Evolutionary conservation across 164 flowering plant species (phyloP).

Genomic region (Liriodendron chinense): DNA sequence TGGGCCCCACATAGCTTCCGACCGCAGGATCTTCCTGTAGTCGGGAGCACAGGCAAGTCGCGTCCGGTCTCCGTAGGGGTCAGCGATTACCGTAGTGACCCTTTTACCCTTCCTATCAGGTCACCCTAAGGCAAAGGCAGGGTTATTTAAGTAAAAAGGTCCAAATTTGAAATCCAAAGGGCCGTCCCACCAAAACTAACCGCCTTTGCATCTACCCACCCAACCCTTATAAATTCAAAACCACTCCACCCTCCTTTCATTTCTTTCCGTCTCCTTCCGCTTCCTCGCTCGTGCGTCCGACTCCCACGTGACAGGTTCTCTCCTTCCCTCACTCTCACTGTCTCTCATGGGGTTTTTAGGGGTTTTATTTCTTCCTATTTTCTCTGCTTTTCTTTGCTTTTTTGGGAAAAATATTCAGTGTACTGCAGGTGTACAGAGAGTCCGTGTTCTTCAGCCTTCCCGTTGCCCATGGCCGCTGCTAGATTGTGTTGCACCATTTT

Average conservation of each 20-base stretch:
- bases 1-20: too few species aligned
- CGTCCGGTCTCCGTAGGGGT: too few species aligned
- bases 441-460: not conserved
- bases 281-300: not conserved
- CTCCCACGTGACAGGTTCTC: not conserved
- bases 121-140: not conserved
- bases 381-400: not conserved
- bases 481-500: not conserved
- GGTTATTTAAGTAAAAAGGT: not conserved
- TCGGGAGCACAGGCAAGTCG: too few species aligned
- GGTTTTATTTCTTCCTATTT: not conserved
- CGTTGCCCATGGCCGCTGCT: not conserved
- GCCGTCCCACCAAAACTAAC: conserved; percentile 2
- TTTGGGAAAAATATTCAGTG: not conserved
- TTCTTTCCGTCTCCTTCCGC: not conserved
- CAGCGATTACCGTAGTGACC: not conserved
- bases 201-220: not conserved
- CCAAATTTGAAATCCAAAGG: not conserved
- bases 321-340: not conserved
- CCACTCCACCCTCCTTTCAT: not conserved
- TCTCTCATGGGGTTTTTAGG: not conserved
- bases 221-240: not conserved
- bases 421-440: not conserved
- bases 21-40: too few species aligned
- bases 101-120: not conserved